Base-by-base conservation (phyloP, 495 filamentous ascomycete genomes). In the Podospora pseudoanserina region DNA sequence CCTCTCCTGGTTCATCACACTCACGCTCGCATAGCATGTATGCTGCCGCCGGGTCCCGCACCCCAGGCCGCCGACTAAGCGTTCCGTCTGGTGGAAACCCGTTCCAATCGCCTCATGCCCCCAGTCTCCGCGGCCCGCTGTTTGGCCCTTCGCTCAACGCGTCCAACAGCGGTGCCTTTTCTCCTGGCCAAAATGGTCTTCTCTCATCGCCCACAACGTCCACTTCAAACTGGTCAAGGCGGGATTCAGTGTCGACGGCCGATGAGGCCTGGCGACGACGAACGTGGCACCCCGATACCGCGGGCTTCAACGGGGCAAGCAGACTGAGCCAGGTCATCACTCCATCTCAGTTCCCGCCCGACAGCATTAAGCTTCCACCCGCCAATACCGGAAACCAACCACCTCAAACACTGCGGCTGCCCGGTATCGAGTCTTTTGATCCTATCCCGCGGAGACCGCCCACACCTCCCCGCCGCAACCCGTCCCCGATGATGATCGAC, bases 361-460 rank as follows among this genome's bases (percentile, higher is more conserved):
- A 86, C 0, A 83, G 86, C 4, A 86, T 89, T 59, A 83, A 84
- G 23, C 70, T 75, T 11, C 77, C 87, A 78, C 54, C 83, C 81
- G 74, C 85, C 80, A 53, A 78, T 58, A 84, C 71, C 26, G 64
- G 9, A 54, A 73, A 70, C 32, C 73, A 78, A 59, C 73, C 74
- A 6, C 77, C 67, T 20, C 67, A 77, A 6, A 73, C 81, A 0
- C 78, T 90, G 20, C 87, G 92, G 30, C 80, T 97, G 27, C 93
- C 93, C 0, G 93, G 93, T 7, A 97, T 97, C 70, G 92, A 95
- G 73, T 94, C 91, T 49, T 96, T 97, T 69, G 92, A 94, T 74
- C 88, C 90, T 60, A 83, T 90, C 5, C 87, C 86, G 5, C 80
- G 84, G 34, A 85, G 86, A 54, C 85, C 88, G 6, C 73, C 83